Base-by-base conservation (phyloP, 352 stramenopile genomes). In the Globisporangium emineosum region DNA sequence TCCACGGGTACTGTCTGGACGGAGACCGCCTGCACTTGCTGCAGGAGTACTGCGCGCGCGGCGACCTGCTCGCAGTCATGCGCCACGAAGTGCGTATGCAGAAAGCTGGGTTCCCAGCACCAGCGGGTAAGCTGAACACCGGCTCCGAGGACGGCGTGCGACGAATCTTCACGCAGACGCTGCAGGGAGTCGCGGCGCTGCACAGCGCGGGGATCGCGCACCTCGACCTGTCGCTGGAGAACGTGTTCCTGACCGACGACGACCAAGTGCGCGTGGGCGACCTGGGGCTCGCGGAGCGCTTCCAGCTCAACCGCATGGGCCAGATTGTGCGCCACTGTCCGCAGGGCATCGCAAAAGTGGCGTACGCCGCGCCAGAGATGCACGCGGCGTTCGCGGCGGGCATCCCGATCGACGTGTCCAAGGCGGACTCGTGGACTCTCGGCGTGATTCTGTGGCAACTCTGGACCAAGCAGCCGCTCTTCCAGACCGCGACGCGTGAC, bases 191-290 rank as follows among this genome's bases (percentile, higher is more conserved):
- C 0, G 76, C 85, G 8, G 91, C 88, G 45, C 79, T 98, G 3
- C 94, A 98, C 68, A 75, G 62, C 4, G 60, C 73, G 25, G 87
- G 83, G 62, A 94, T 98, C 63, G 93, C 82, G 40, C 94, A 98
- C 75, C 79, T 97, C 56, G 95, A 98, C 69, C 62, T 98, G 37
- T 98, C 97, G 57, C 81, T 98, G 9, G 95, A 98, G 69, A 98
- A 98, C 69, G 84, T 97, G 72, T 91, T 98, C 43, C 64, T 98
- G 29, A 94, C 91, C 30, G 86, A 83, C 27, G 79, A 78, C 5
- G 89, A 89, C 35, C 78, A 92, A 40, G 75, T 80, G 19, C 81
- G 86, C 27, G 60, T 98, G 7, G 94, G 94, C 42, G 95, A 98
- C 71, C 91, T 98, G 72, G 95, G 91, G 25, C 79, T 97, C 35